Evolutionary conservation across 2,329 filamentous ascomycete genomes (phyloP), one percentile per base, ranked within the genome.

Genomic region (Aspergillus felis): DNA sequence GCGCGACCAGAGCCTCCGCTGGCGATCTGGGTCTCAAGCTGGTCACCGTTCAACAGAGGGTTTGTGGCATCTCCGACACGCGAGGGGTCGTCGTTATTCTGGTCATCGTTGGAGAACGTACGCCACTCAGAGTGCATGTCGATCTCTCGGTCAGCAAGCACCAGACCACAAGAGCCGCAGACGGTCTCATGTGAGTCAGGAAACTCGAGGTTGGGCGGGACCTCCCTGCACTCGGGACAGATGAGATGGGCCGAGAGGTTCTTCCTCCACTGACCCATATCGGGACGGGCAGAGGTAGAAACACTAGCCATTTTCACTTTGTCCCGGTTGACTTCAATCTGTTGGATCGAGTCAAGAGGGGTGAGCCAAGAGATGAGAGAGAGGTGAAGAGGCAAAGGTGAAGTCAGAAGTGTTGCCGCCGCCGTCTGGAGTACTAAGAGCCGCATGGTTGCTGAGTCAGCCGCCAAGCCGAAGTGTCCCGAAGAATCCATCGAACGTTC

Each of bases 91-190:
- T 97, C 95, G 70, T 90, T 92, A 69, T 91, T 91, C 74, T 96
- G 91, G 73, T 99, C 95, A 71, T 99, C 94, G 73, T 97, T 97
- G 71, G 92, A 92, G 78, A 99, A 99, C 0, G 94, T 99, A 72
- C 94, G 91, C 94, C 94, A 99, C 79, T 99, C 94, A 50, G 92
- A 96, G 61, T 95, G 89, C 60, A 91, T 95, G 72, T 99, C 95
- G 70, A 99, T 92, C 72, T 94, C 92, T 64, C 91, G 89, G 69
- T 93, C 90, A 59, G 90, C 89, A 29, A 99, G 84, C 5, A 99
- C 94, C 35, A 97, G 82, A 41, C 94, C 94, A 69, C 94, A 99
- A 60, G 89, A 91, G 57, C 84, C 89, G 73, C 94, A 99, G 55
- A 99, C 91, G 73, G 95, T 90, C 74, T 99, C 94, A 63, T 87